phyloP scores from a whole-genome alignment of 1,139 yeast genomes.

The Saccharomyces hybrid region DNA sequence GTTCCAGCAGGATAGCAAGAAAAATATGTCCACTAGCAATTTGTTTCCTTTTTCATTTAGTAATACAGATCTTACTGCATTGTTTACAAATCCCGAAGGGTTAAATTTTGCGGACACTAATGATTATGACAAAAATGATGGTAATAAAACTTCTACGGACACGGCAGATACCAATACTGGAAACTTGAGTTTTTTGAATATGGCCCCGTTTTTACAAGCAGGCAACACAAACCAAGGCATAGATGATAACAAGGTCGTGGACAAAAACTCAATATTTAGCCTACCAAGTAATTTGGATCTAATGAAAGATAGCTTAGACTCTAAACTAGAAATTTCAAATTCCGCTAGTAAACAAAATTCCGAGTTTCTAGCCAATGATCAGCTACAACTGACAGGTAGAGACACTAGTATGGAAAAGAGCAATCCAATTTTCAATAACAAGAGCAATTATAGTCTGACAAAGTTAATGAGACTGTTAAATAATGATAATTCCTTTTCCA shows the following conservation, averaged over 20 bases:
- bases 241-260: background rate
- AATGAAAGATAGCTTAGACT: background rate
- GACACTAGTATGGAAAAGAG: background rate
- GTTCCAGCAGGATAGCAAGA: slow-evolving; percentile 3
- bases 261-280: background rate
- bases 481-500: background rate
- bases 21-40: slow-evolving; percentile 17
- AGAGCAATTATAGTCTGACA: slow-evolving; percentile 4
- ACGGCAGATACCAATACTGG: background rate
- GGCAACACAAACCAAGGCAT: background rate
- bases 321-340: background rate
- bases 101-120: background rate
- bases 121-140: background rate
- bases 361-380: background rate
- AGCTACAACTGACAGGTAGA: background rate
- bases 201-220: background rate
- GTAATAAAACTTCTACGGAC: background rate
- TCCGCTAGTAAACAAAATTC: background rate
- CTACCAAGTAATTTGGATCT: slow-evolving; percentile 4
- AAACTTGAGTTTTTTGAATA: background rate
- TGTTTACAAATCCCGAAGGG: slow-evolving; percentile 11
- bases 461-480: slow-evolving; percentile 5
- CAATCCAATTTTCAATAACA: background rate
- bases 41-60: slow-evolving; percentile 20
- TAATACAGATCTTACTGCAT: slow-evolving; percentile 21